These are phyloP conservation scores for Tuber borchii DNA, from an alignment of 495 filamentous ascomycete species.

Conservation along the genomic window DNA sequence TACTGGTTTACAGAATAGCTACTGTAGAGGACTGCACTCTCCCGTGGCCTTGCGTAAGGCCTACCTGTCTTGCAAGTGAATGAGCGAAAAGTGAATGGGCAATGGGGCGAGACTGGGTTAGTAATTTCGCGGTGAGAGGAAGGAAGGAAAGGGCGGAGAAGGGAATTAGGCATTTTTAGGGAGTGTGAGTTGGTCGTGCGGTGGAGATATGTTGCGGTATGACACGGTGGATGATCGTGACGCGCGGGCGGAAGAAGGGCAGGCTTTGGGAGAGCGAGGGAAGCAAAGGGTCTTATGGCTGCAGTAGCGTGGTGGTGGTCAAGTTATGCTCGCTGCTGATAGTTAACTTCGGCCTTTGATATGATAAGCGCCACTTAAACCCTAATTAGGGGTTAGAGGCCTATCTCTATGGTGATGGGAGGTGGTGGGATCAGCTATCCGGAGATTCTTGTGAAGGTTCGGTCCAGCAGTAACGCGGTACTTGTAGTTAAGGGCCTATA, in stretches of 20 bases:
- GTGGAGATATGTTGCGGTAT: neutral
- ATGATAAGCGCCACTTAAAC: neutral
- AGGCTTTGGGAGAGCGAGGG: neutral
- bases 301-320: neutral
- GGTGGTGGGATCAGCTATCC: neutral
- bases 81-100: conserved; percentile 1
- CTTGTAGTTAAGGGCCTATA: neutral
- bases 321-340: neutral
- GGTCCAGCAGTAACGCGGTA: neutral
- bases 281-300: neutral
- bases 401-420: neutral
- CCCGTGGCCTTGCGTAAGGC: neutral
- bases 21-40: neutral
- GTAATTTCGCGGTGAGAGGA: neutral
- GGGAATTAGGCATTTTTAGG: neutral
- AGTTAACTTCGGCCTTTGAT: neutral
- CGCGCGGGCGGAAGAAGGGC: neutral
- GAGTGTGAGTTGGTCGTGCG: neutral
- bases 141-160: neutral
- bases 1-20: neutral
- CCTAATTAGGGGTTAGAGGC: neutral
- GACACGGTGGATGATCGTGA: neutral
- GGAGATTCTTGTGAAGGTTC: neutral
- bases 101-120: neutral
- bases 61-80: neutral